A percentile compares a stretch with the other conserved stretches of the same genome.
Evolutionary conservation across 2,329 filamentous ascomycete species (phyloP).

Genomic region (Trichophyton verrucosum): DNA sequence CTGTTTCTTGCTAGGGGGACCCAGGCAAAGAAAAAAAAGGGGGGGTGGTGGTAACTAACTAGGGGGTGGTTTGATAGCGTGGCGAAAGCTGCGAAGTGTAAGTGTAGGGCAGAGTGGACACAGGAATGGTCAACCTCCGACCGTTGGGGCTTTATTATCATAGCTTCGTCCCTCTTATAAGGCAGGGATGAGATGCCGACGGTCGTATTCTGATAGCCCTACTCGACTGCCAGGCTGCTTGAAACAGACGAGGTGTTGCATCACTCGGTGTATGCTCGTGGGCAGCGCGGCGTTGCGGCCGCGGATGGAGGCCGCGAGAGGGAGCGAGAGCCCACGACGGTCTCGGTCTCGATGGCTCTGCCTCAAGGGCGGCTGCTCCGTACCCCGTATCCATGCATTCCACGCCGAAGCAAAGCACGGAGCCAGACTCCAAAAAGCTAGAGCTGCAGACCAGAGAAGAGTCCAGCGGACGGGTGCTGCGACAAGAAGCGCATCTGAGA

Average conservation of each 20-base stretch:
- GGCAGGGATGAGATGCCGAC: neutral
- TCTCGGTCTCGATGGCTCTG: neutral
- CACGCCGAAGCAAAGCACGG: neutral
- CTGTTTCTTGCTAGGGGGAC: neutral
- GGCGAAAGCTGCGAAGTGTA: neutral
- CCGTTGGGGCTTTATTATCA: conserved; percentile 2
- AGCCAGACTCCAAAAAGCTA: neutral
- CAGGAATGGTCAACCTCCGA: neutral
- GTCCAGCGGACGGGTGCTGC: too few species aligned
- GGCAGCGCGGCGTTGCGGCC: too few species aligned
- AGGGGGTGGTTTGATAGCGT: neutral
- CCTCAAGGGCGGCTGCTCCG: neutral
- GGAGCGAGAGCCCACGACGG: neutral
- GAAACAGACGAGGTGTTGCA: neutral
- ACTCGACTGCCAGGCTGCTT: neutral
- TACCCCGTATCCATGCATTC: neutral
- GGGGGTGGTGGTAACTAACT: too few species aligned
- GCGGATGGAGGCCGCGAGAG: too few species aligned
- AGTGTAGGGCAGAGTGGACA: too few species aligned
- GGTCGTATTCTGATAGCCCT: neutral
- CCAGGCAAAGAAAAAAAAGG: neutral
- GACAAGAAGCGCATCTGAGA: too few species aligned
- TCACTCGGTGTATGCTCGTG: too few species aligned
- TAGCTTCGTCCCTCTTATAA: neutral
- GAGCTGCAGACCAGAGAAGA: neutral